Conservation (phyloP, 768 basidiomycete genomes). For the Tricholoma bakamatsutake region DNA sequence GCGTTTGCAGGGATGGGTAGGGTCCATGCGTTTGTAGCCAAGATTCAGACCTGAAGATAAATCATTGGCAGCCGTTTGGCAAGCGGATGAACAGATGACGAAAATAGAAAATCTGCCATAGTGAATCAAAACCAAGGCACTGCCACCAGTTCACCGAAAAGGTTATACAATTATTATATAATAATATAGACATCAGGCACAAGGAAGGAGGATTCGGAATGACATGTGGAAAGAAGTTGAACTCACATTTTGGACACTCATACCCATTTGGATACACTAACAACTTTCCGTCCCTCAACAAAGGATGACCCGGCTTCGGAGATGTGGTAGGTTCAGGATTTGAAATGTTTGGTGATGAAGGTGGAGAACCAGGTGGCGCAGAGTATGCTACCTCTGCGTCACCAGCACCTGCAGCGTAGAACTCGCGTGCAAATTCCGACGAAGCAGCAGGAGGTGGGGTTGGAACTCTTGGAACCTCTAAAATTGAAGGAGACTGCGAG, state of each 20-base stretch:
- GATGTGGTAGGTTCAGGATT: slow-evolving; percentile 47
- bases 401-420: slow-evolving; percentile 44
- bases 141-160: not conserved
- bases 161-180: too few species aligned
- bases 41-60: slow-evolving; percentile 4
- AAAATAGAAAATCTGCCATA: too few species aligned
- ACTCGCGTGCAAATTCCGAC: slow-evolving; percentile 61
- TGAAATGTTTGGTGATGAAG: slow-evolving; percentile 9
- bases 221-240: not conserved
- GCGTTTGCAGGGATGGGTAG: slow-evolving; percentile 48
- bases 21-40: slow-evolving; percentile 1
- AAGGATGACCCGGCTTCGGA: slow-evolving; percentile 62
- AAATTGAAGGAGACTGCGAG: not conserved
- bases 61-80: not conserved
- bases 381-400: slow-evolving; percentile 3
- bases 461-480: not conserved
- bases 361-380: slow-evolving; percentile 23
- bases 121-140: too few species aligned
- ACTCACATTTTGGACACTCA: not conserved
- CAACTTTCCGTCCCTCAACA: slow-evolving; percentile 53
- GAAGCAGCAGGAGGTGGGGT: slow-evolving; percentile 4
- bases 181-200: not conserved
- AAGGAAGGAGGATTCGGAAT: not conserved
- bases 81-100: not conserved
- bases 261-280: slow-evolving; percentile 32